Base-by-base conservation (phyloP, 441 rosid genomes). In the Erodium moschatum region DNA sequence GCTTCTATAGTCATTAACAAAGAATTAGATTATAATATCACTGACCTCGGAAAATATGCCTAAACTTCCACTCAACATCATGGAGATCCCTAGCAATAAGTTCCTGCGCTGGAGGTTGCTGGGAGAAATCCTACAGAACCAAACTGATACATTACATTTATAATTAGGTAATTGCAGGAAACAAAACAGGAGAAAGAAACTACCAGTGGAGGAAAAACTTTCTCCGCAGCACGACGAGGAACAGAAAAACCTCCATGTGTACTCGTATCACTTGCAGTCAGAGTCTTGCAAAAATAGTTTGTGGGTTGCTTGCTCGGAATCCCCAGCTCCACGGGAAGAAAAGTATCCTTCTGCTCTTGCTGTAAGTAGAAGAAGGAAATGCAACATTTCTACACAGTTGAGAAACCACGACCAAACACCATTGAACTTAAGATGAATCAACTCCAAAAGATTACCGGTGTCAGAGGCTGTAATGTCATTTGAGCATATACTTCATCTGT, bases 171-270 rank as follows among this genome's bases (percentile, higher is more conserved):
- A 15, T 46, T 0, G 48, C 33, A 60, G 6, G 21, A 42, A 48
- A 70, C 61, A 35, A 10, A 68, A 67, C 64, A 54, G 29, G 31
- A 40, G 44, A 68, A 38, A 74, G 35, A 69, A 77, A 66, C 40
- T 83, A 95, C 97, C 91, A 95, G 73, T 1, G 99, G 97, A 68
- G 99, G 98, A 63, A 95, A 95, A 67, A 95, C 98, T 88, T 95
- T 95, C 78, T 95, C 98, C 70, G 99, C 99, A 62, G 99, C 94
- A 64, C 97, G 89, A 18, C 98, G 98, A 75, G 99, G 99, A 35
- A 95, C 97, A 44, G 99, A 95, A 76, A 95, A 95, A 44, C 99
- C 99, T 68, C 99, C 99, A n/a, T n/a, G n/a, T n/a, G n/a, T n/a
- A 69, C 98, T 95, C 38, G 99, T 92, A 76, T 95, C 99, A 77